Evolutionary conservation across 768 basidiomycete species (phyloP).

Genomic region (Hemileccinum rubropunctum): DNA sequence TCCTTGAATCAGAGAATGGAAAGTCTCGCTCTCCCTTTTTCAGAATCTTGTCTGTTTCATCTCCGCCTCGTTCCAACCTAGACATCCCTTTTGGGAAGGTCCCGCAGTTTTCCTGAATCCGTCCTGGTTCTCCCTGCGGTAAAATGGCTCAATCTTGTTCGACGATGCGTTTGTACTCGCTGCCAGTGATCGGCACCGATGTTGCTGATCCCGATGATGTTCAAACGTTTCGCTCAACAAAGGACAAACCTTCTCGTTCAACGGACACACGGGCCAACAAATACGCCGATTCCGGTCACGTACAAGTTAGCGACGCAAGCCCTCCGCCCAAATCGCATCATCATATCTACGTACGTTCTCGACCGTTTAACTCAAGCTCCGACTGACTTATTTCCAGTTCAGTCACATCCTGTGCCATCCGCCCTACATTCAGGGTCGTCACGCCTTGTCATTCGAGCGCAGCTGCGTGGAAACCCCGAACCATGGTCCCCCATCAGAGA

Average conservation of each 20-base stretch:
- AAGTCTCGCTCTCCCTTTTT: background rate
- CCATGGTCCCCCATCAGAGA: conserved; percentile 10
- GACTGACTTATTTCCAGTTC: conserved; percentile 7
- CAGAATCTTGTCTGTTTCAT: conserved; percentile 30
- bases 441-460: conserved; percentile 3
- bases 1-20: conserved; percentile 21
- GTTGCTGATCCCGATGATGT: conserved; percentile 13
- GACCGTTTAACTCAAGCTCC: conserved; percentile 21
- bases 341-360: conserved; percentile 8
- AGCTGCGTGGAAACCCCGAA: conserved; percentile 22
- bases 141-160: conserved; percentile 7
- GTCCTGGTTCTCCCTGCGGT: conserved; percentile 27
- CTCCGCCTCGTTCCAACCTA: conserved; percentile 23
- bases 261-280: background rate
- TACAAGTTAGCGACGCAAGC: conserved; percentile 1
- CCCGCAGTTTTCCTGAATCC: conserved; percentile 14
- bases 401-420: conserved; percentile 8
- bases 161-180: conserved; percentile 2
- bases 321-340: conserved; percentile 32
- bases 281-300: conserved; percentile 11
- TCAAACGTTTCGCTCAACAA: background rate
- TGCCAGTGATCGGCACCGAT: conserved; percentile 25
- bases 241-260: background rate
- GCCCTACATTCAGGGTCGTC: conserved; percentile 26
- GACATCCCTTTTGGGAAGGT: conserved; percentile 19